Base-by-base conservation (phyloP, 208 protist species). In the Acanthamoeba quina region DNA sequence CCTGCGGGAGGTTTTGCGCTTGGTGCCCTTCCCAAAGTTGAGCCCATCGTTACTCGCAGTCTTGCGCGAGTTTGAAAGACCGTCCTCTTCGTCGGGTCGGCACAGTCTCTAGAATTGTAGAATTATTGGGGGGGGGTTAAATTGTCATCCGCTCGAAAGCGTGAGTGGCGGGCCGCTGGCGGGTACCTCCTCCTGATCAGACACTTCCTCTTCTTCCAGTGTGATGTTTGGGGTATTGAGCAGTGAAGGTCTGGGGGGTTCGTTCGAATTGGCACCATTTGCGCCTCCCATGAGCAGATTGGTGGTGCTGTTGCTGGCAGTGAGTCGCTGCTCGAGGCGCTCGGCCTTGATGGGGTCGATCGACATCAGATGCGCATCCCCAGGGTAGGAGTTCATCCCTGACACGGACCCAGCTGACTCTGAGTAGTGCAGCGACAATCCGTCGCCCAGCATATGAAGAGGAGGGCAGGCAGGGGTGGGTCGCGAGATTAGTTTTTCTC, bases 271-370 rank as follows among this genome's bases (percentile, higher is more conserved):
- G 11, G 80, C 29, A 44, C 47, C 80, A 62, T 34, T 62, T 5
- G 15, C n/a, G 26, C 47, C 54, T 3, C 29, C 80, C 52, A 37
- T 44, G 0, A 64, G 52, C 11, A 64, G 31, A 64, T 58, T 88
- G 49, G 80, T 64, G 26, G 80, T 88, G 31, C 52, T 66, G 80
- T 58, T 88, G 54, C 47, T 66, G 13, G 80, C 80, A 26, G 80
- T 88, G 54, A 88, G 80, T 37, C 80, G 24, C 80, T 88, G 80
- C 34, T 88, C 80, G 47, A 88, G 54, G n/a, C 80, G 80, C 49
- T 88, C 80, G 29, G 80, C 80, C 80, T 88, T 88, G 24, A 88
- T 66, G n/a, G 80, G 80, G 64, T 88, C 80, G 10, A 88, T 88
- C 4, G 70, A 80, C 37, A 80, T 80, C 13, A 80, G 31, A 37